Conservation (phyloP, 1,284 basidiomycete genomes). For the Microbotryum scabiosae region DNA sequence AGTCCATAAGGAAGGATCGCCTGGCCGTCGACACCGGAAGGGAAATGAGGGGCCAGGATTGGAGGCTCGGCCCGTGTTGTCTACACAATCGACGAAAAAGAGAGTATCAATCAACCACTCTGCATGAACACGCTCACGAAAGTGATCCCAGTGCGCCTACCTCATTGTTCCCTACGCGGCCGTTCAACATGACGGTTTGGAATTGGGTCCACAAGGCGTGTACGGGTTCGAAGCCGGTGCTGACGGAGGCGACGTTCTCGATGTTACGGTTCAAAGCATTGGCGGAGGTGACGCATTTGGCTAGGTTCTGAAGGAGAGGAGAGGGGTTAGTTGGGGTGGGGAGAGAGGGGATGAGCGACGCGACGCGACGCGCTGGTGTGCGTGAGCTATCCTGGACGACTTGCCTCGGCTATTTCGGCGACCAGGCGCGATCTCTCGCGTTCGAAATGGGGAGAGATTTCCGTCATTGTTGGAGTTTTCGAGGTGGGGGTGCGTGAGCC, state of each 20-base stretch:
- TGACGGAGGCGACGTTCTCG: constrained; percentile 21
- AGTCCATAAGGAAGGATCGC: constrained; percentile 6
- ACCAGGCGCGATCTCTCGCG: constrained; percentile 24
- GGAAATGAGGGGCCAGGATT: constrained; percentile 1
- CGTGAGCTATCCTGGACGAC: constrained; percentile 1
- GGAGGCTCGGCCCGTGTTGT: constrained; percentile 1
- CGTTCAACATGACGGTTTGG: constrained; percentile 17
- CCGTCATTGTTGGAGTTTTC: constrained; percentile 4
- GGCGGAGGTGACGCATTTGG: constrained; percentile 14
- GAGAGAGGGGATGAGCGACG: not conserved
- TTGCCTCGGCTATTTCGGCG: constrained; percentile 28
- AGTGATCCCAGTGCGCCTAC: too few species aligned
- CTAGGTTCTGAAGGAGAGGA: constrained; percentile 17
- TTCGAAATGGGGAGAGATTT: constrained; percentile 9
- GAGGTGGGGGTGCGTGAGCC: not conserved
- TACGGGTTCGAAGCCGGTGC: constrained; percentile 21
- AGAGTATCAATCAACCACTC: too few species aligned
- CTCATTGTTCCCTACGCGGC: not conserved
- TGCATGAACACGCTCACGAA: too few species aligned
- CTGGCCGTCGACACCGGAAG: constrained; percentile 11
- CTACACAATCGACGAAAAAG: too few species aligned
- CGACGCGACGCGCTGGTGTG: not conserved
- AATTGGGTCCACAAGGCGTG: constrained; percentile 25
- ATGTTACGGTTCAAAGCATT: constrained; percentile 32
- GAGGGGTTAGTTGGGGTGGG: not conserved